Evolutionary conservation across 768 basidiomycete species (phyloP).

Genomic region (Suillus bovinus): DNA sequence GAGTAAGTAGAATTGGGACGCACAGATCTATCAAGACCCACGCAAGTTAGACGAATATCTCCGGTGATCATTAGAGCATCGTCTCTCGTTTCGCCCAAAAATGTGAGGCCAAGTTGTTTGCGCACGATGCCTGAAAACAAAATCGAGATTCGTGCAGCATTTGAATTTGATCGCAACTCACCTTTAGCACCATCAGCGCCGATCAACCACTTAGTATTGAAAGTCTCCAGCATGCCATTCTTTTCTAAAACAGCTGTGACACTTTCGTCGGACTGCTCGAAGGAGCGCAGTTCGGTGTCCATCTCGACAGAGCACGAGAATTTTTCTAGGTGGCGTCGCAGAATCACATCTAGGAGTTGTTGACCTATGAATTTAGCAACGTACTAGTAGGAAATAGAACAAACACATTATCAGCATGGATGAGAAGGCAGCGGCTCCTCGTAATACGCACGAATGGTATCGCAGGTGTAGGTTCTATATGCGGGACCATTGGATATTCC

Average conservation of each 20-base stretch:
- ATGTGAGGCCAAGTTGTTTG: constrained; percentile 13
- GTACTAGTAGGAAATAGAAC: constrained; percentile 15
- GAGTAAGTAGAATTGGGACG: constrained; percentile 8
- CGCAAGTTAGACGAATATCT: constrained; percentile 36
- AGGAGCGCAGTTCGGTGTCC: constrained; percentile 32
- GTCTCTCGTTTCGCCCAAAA: constrained; percentile 33
- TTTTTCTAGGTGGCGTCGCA: constrained; percentile 21
- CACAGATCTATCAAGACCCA: constrained; percentile 41
- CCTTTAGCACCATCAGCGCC: constrained; percentile 21
- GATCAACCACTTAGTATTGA: constrained; percentile 12
- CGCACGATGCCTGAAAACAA: constrained; percentile 6
- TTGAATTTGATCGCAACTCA: neutral
- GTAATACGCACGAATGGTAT: constrained; percentile 24
- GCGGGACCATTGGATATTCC: constrained; percentile 19
- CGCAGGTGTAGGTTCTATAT: constrained; percentile 20
- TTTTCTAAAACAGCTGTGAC: constrained; percentile 24
- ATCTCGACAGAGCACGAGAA: constrained; percentile 35
- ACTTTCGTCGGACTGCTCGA: constrained; percentile 35
- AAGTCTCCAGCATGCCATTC: constrained; percentile 4
- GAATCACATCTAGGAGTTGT: constrained; percentile 29
- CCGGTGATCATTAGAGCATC: constrained; percentile 28
- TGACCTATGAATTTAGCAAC: constrained; percentile 22
- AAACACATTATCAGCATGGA: no score
- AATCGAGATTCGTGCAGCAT: neutral
- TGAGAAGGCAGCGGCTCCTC: no score